These are phyloP conservation scores for Bretziella fagacearum DNA, from an alignment of 2,329 filamentous ascomycete species.

Conservation along the genomic window DNA sequence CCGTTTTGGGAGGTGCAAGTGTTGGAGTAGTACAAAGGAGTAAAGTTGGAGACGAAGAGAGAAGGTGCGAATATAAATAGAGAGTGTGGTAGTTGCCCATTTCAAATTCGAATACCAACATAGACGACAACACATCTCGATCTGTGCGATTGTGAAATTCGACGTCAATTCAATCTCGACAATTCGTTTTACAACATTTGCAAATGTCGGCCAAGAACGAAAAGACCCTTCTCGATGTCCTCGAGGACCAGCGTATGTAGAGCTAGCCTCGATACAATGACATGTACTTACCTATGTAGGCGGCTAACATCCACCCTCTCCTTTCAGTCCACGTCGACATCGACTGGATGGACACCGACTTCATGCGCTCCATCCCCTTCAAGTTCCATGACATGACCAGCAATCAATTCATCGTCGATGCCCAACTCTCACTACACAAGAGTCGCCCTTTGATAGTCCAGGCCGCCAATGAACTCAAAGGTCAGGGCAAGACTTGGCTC, in stretches of 20 bases:
- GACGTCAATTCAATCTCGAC: too few relatives aligned
- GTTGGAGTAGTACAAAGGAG: too few relatives aligned
- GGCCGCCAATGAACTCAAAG: conserved; percentile 27
- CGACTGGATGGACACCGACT: conserved; percentile 35
- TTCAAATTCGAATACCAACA: too few relatives aligned
- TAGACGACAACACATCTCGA: too few relatives aligned
- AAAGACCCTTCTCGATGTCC: neutral
- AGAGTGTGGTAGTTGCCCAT: too few relatives aligned
- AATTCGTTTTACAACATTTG: too few relatives aligned
- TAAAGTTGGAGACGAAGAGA: too few relatives aligned
- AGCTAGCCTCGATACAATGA: too few relatives aligned
- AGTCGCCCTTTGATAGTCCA: conserved; percentile 28
- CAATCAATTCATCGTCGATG: conserved; percentile 33
- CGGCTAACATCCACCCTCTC: neutral
- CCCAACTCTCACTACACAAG: conserved; percentile 27
- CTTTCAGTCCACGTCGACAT: conserved; percentile 32
- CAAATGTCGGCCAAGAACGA: too few relatives aligned
- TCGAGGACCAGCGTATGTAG: neutral
- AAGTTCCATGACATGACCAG: conserved; percentile 32
- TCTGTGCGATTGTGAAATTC: too few relatives aligned
- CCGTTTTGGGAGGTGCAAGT: too few relatives aligned
- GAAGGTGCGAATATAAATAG: too few relatives aligned
- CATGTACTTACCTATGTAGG: neutral
- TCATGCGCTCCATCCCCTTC: conserved; percentile 28
- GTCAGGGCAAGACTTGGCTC: conserved; percentile 26